phyloP scores from a whole-genome alignment of 2,329 filamentous ascomycete species.

The Stagonosporopsis chrysanthemi region DNA sequence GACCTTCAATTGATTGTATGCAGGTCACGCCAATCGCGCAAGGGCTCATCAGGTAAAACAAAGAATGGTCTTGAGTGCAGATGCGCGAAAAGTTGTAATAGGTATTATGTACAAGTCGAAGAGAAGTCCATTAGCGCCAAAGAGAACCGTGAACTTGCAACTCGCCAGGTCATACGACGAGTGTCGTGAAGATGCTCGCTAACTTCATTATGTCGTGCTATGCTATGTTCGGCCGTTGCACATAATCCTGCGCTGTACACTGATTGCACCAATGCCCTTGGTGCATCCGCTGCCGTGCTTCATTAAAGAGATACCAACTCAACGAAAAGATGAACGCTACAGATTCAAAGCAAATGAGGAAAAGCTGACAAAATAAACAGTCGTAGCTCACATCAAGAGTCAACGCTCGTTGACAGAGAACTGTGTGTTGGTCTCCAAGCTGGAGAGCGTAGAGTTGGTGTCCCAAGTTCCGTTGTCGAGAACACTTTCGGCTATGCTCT shows the following conservation, averaged over 20 bases:
- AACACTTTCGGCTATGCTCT: slow-evolving; percentile 22
- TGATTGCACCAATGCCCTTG: slow-evolving; percentile 13
- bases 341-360: neutral
- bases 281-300: slow-evolving; percentile 16
- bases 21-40: neutral
- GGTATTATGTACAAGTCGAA: slow-evolving; percentile 15
- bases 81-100: neutral
- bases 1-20: neutral
- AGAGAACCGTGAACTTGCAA: neutral
- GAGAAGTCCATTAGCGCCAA: slow-evolving; percentile 6
- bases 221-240: slow-evolving; percentile 19
- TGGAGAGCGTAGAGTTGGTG: slow-evolving; percentile 32
- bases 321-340: slow-evolving; percentile 1
- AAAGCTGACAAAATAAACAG: neutral
- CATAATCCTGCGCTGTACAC: slow-evolving; percentile 16
- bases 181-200: slow-evolving; percentile 14
- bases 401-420: slow-evolving; percentile 21
- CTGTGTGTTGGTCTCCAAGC: slow-evolving; percentile 27
- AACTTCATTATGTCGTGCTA: slow-evolving; percentile 19
- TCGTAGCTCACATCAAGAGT: neutral
- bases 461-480: slow-evolving; percentile 39
- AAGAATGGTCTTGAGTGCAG: neutral
- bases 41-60: neutral
- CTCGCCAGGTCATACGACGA: slow-evolving; percentile 5
- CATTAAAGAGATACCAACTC: slow-evolving; percentile 6